These are phyloP conservation scores for Acanthamoeba sp. DNA, from an alignment of 208 protist genomes.

Conservation along the genomic window DNA sequence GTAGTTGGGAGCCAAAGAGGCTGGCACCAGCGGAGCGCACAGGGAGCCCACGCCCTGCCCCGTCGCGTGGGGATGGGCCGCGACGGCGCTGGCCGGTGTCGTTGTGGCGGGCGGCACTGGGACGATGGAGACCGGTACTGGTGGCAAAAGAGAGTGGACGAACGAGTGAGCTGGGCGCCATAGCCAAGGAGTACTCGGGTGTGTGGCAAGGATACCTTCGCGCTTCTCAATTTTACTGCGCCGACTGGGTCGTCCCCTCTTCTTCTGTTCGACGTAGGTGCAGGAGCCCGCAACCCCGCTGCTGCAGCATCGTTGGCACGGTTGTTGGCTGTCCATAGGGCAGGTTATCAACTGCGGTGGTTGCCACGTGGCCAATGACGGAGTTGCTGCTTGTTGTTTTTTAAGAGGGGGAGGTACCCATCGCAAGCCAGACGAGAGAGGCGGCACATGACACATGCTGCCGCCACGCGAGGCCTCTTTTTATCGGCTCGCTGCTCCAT, in stretches of 20 bases:
- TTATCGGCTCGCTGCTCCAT: neutral
- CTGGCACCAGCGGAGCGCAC: too few relatives aligned
- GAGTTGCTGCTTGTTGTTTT: too few relatives aligned
- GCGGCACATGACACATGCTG: constrained; percentile 30
- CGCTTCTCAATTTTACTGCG: neutral
- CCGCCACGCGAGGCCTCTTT: neutral
- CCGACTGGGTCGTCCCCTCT: neutral
- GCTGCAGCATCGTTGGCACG: neutral
- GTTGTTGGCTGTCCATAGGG: neutral
- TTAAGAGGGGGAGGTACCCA: too few relatives aligned
- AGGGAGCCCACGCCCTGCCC: too few relatives aligned
- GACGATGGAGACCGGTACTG: too few relatives aligned
- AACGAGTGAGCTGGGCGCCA: neutral
- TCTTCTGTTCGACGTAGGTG: constrained; percentile 21
- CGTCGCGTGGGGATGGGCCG: too few relatives aligned
- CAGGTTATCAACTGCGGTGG: neutral
- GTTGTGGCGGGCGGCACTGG: too few relatives aligned
- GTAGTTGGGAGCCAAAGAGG: too few relatives aligned
- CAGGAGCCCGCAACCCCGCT: neutral
- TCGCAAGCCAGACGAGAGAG: constrained; percentile 16
- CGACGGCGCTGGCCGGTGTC: too few relatives aligned
- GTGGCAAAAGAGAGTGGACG: too few relatives aligned
- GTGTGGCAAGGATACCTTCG: neutral
- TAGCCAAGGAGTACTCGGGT: neutral
- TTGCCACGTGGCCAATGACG: too few relatives aligned